phyloP scores from a whole-genome alignment of 768 basidiomycete genomes.

The Boletus edulis region DNA sequence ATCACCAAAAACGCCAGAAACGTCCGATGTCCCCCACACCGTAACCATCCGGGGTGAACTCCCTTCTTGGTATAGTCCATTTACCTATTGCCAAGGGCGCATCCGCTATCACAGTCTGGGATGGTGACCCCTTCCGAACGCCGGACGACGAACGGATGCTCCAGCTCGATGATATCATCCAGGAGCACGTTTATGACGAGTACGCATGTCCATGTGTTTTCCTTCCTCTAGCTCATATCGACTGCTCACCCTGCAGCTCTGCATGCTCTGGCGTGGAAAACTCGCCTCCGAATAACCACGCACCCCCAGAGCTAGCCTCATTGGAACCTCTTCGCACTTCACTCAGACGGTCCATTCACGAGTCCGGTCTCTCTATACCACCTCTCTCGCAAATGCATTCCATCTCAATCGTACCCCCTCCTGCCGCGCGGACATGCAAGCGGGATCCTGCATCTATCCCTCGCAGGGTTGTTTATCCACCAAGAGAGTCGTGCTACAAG shows the following conservation, averaged over 20 bases:
- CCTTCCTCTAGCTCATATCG: background rate
- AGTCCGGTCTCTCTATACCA: slow-evolving; percentile 32
- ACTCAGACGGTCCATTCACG: slow-evolving; percentile 25
- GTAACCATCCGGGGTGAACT: slow-evolving; percentile 50
- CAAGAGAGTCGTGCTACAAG: slow-evolving; percentile 78
- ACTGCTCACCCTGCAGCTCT: slow-evolving; percentile 11
- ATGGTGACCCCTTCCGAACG: slow-evolving; percentile 43
- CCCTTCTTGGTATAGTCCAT: slow-evolving; percentile 57
- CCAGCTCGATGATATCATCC: slow-evolving; percentile 68
- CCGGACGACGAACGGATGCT: slow-evolving; percentile 56
- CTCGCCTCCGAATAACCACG: slow-evolving; percentile 5
- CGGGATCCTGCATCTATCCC: slow-evolving; percentile 46
- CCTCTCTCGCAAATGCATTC: slow-evolving; percentile 40
- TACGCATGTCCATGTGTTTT: slow-evolving; percentile 36
- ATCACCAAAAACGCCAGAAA: slow-evolving; percentile 68
- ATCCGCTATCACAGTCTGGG: slow-evolving; percentile 42
- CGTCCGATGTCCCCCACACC: slow-evolving; percentile 51
- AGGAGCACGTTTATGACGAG: slow-evolving; percentile 76
- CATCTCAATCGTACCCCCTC: slow-evolving; percentile 69
- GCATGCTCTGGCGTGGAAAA: slow-evolving; percentile 21
- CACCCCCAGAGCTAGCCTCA: slow-evolving; percentile 25
- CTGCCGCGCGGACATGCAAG: slow-evolving; percentile 56
- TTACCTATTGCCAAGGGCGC: slow-evolving; percentile 42
- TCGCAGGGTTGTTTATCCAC: slow-evolving; percentile 64
- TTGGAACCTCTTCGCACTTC: slow-evolving; percentile 33